A percentile compares a stretch with the other conserved stretches of the same genome.
Evolutionary conservation across 1,284 basidiomycete species (phyloP).

Genomic region (Lentinus polychrous): DNA sequence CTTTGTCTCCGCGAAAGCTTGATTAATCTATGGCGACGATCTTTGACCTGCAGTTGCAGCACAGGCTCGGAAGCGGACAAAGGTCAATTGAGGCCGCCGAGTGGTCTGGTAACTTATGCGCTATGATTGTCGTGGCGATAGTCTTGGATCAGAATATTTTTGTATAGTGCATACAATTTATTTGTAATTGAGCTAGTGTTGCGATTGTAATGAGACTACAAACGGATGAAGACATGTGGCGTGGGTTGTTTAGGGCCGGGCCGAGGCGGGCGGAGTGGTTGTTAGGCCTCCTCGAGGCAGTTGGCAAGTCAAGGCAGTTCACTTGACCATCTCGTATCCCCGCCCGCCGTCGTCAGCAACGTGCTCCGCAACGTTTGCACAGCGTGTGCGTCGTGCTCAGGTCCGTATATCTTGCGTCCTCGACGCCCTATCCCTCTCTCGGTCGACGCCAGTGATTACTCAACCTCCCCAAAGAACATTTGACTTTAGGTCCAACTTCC

Average conservation of each 20-base stretch:
- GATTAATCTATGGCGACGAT: not conserved
- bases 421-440: not conserved
- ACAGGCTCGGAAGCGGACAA: not conserved
- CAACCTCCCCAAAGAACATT: not conserved
- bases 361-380: slow-evolving; percentile 14
- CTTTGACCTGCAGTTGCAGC: not conserved
- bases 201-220: not conserved
- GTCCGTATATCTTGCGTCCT: slow-evolving; percentile 8
- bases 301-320: slow-evolving; percentile 15
- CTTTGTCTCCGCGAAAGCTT: not conserved
- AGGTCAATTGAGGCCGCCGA: not conserved
- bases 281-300: slow-evolving; percentile 19
- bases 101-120: slow-evolving; percentile 1
- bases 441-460: not conserved
- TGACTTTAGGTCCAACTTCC: not conserved
- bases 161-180: slow-evolving; percentile 1
- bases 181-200: slow-evolving; percentile 2
- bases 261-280: slow-evolving; percentile 13
- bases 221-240: not conserved
- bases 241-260: slow-evolving; percentile 14
- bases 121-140: not conserved
- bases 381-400: slow-evolving; percentile 10
- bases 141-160: not conserved
- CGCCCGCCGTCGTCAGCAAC: slow-evolving; percentile 13
- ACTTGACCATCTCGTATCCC: slow-evolving; percentile 10